Evolutionary conservation across 2,329 filamentous ascomycete species (phyloP).

Genomic region (Fusarium sp.): DNA sequence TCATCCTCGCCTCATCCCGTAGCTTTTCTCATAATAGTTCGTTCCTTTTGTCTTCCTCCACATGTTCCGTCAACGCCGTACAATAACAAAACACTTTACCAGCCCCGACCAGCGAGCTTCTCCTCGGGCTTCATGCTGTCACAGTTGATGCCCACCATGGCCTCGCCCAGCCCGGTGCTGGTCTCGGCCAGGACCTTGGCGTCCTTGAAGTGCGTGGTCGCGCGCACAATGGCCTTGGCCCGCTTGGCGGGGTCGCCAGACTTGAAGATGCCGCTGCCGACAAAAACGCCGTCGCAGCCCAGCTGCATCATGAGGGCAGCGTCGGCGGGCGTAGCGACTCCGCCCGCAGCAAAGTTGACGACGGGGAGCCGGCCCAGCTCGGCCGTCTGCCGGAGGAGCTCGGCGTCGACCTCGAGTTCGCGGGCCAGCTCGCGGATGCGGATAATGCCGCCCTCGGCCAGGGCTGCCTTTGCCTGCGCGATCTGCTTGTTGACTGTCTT

Average conservation of each 20-base stretch:
- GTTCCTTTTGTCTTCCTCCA: conserved; percentile 6
- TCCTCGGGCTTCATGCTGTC: conserved; percentile 82
- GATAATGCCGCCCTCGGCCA: conserved; percentile 68
- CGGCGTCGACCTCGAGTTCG: conserved; percentile 84
- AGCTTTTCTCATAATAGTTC: not conserved
- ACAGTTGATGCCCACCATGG: conserved; percentile 97
- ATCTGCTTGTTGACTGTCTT: conserved; percentile 90
- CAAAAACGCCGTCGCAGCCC: conserved; percentile 97
- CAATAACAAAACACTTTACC: conserved; percentile 67
- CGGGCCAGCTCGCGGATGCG: conserved; percentile 81
- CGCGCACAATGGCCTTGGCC: conserved; percentile 94
- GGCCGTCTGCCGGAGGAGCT: conserved; percentile 87
- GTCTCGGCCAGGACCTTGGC: conserved; percentile 88
- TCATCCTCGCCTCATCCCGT: conserved; percentile 1
- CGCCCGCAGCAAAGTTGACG: conserved; percentile 98
- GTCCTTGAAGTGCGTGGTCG: conserved; percentile 92
- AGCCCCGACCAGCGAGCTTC: conserved; percentile 88
- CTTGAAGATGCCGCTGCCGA: conserved; percentile 98
- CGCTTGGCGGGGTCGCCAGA: conserved; percentile 90
- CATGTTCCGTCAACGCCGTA: conserved; percentile 23
- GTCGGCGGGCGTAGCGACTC: conserved; percentile 98
- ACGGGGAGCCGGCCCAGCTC: conserved; percentile 91
- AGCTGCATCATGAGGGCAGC: conserved; percentile 99
- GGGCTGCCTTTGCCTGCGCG: conserved; percentile 81
- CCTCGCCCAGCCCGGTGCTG: conserved; percentile 92